Evolutionary conservation across 2,329 filamentous ascomycete species (phyloP).

Genomic region (Chaetomium olivaceum): DNA sequence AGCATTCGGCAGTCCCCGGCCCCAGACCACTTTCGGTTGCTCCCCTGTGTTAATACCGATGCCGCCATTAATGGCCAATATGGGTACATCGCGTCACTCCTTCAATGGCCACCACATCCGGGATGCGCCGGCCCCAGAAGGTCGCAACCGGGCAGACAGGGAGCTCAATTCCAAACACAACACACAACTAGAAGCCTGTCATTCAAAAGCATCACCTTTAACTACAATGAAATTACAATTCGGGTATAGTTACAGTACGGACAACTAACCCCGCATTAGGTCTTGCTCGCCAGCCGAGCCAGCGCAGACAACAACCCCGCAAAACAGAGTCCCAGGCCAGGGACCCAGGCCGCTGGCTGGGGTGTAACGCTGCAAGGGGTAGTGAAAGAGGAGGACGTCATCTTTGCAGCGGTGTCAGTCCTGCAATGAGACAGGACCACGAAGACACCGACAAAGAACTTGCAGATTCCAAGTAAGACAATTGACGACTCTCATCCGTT

Average conservation of each 20-base stretch:
- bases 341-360: conserved; percentile 6
- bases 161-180: background rate
- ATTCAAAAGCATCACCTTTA: background rate
- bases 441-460: background rate
- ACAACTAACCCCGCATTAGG: background rate
- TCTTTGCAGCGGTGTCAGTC: conserved; percentile 9
- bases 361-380: conserved; percentile 20
- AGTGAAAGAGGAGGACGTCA: conserved; percentile 18
- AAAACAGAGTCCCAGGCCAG: background rate
- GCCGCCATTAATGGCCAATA: conserved; percentile 7
- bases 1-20: background rate
- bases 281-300: background rate
- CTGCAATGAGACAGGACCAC: background rate
- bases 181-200: background rate
- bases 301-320: conserved; percentile 8
- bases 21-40: conserved; percentile 1
- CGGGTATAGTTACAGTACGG: background rate
- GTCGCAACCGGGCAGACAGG: conserved; percentile 1
- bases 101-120: background rate
- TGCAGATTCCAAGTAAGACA: background rate
- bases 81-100: background rate
- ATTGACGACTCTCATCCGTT: background rate
- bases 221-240: background rate
- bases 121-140: background rate
- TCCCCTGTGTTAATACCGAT: conserved; percentile 1